A percentile compares a stretch with the other conserved stretches of the same genome.
phyloP scores from a whole-genome alignment of 1,284 basidiomycete genomes.

The Lentinula novae-zelandiae region DNA sequence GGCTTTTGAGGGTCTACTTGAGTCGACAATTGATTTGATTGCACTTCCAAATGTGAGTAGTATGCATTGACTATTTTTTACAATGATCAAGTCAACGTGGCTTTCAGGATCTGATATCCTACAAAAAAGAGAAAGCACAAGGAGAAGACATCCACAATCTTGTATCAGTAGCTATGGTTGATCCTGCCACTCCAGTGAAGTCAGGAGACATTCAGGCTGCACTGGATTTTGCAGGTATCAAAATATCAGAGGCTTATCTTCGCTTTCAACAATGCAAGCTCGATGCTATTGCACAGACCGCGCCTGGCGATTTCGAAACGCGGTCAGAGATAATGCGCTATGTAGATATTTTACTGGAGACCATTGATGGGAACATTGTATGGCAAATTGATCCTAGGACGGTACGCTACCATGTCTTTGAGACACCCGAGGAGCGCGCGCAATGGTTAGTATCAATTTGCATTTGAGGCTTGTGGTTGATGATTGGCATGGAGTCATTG shows the following conservation, averaged over 20 bases:
- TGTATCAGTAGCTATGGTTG: not conserved
- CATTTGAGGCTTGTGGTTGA: not conserved
- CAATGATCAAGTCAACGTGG: not conserved
- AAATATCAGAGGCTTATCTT: not conserved
- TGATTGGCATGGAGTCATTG: too few species aligned
- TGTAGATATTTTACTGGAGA: not conserved
- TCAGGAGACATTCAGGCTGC: not conserved
- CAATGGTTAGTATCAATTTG: not conserved
- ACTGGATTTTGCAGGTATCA: not conserved
- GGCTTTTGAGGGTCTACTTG: not conserved
- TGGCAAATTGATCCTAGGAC: not conserved
- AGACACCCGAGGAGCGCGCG: not conserved
- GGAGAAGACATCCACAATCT: slow-evolving; percentile 1
- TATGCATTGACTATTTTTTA: not conserved
- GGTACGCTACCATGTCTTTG: not conserved
- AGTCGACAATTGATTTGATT: not conserved
- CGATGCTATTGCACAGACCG: not conserved
- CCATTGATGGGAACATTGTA: not conserved
- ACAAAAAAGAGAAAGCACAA: not conserved
- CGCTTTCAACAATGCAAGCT: not conserved
- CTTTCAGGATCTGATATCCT: not conserved
- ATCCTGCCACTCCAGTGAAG: not conserved
- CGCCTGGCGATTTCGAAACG: not conserved
- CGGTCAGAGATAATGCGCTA: not conserved
- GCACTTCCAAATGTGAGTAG: not conserved